Evolutionary conservation across 768 basidiomycete genomes (phyloP).

Genomic region (Amanita subjunquillea): DNA sequence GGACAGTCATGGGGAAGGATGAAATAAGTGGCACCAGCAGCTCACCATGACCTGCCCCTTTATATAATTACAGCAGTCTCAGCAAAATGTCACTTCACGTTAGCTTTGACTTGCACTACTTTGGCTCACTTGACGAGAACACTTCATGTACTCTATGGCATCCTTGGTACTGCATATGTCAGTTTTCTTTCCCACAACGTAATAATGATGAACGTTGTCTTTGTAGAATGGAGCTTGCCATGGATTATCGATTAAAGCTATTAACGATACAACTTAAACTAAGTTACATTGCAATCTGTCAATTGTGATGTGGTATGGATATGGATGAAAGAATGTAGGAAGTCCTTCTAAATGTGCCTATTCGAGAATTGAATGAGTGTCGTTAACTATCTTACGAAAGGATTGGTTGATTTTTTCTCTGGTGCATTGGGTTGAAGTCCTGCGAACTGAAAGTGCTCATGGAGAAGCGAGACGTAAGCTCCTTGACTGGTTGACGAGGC

Average conservation of each 20-base stretch:
- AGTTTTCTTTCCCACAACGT: no score
- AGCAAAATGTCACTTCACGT: no score
- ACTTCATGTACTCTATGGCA: constrained; percentile 25
- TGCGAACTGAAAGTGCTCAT: neutral
- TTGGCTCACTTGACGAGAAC: no score
- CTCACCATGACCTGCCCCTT: no score
- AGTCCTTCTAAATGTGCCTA: neutral
- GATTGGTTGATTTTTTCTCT: neutral
- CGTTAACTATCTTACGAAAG: neutral
- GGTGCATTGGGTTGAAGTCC: neutral
- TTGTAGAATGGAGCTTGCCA: neutral
- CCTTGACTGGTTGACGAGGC: constrained; percentile 54
- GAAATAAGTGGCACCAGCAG: no score
- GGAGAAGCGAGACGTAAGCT: constrained; percentile 1
- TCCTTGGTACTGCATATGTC: neutral
- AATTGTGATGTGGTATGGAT: neutral
- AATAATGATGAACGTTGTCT: neutral
- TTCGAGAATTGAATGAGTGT: neutral
- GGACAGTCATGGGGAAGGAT: no score
- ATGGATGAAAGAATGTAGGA: neutral
- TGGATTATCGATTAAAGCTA: neutral
- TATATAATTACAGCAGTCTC: no score
- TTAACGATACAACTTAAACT: neutral
- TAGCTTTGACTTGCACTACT: no score
- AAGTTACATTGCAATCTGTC: no score